Evolutionary conservation across 2,329 filamentous ascomycete genomes (phyloP).

Genomic region (Fusarium austroafricanum): DNA sequence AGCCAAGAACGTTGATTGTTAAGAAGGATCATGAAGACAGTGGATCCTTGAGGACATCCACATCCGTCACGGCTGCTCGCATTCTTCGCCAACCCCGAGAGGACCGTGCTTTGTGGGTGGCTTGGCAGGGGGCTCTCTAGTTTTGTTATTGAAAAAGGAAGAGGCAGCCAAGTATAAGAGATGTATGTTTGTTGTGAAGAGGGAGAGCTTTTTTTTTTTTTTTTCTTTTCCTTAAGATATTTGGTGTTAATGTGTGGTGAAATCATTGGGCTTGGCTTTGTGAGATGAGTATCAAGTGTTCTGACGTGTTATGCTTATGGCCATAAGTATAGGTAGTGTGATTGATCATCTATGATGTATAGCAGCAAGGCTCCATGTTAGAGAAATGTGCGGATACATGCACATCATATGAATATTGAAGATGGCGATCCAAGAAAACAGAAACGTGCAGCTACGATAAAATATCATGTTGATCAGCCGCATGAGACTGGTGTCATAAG

Average conservation of each 20-base stretch:
- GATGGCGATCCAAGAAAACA: neutral
- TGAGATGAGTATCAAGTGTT: neutral
- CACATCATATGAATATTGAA: neutral
- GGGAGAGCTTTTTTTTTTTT: conserved; percentile 4
- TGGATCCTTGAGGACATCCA: conserved; percentile 16
- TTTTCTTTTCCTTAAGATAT: too few species aligned
- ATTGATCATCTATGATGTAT: neutral
- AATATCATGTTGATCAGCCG: conserved; percentile 5
- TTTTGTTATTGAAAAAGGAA: conserved; percentile 13
- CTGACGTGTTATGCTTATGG: neutral
- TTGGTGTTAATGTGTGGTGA: neutral
- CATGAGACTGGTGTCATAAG: conserved; percentile 24
- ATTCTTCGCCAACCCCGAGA: conserved; percentile 42
- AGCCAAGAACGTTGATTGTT: conserved; percentile 10
- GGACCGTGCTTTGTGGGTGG: conserved; percentile 34
- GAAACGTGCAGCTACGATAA: neutral
- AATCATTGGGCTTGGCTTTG: neutral
- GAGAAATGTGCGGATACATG: too few species aligned
- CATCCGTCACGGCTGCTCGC: conserved; percentile 28
- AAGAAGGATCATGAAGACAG: conserved; percentile 13
- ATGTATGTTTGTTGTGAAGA: neutral
- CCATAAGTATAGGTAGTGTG: too few species aligned
- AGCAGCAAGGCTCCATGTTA: too few species aligned
- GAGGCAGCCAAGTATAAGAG: conserved; percentile 33
- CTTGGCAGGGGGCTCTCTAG: conserved; percentile 24